phyloP scores from a whole-genome alignment of 805 yeast genomes.

The Ascoidea tarda region DNA sequence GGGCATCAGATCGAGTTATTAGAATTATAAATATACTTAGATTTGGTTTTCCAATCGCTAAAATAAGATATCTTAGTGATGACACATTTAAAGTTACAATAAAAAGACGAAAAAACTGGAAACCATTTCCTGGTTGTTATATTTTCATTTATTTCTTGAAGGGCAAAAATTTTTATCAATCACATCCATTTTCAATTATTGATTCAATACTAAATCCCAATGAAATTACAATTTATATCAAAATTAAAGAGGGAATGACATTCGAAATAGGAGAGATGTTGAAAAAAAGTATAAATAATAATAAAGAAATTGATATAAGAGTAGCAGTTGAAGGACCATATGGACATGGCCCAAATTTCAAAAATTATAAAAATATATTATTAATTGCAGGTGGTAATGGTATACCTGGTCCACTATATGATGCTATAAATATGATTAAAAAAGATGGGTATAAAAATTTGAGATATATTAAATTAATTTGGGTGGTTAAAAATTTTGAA shows the following conservation, averaged over 20 bases:
- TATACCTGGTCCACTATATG: conserved; percentile 34
- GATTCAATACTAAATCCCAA: conserved; percentile 24
- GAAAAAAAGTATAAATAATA: conserved; percentile 16
- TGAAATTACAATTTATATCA: conserved; percentile 28
- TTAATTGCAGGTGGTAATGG: conserved; percentile 40
- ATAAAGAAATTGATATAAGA: conserved; percentile 16
- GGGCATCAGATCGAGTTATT: conserved; percentile 3
- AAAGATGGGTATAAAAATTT: conserved; percentile 13
- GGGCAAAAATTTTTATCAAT: conserved; percentile 44
- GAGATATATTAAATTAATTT: conserved; percentile 32
- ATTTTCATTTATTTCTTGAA: conserved; percentile 44
- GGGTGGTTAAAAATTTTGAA: conserved; percentile 45
- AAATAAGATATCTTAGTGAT: conserved; percentile 17
- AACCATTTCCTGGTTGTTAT: conserved; percentile 38
- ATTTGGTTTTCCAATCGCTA: conserved; percentile 10
- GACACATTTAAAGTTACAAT: conserved; percentile 30
- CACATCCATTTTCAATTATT: conserved; percentile 59
- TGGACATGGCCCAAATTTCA: conserved; percentile 28
- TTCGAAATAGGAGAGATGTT: conserved; percentile 22
- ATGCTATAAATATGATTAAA: conserved; percentile 19
- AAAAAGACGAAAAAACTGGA: conserved; percentile 30
- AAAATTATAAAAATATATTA: conserved; percentile 23
- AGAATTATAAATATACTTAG: conserved; percentile 1
- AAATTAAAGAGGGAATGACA: conserved; percentile 47
- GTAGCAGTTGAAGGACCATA: conserved; percentile 51